Base-by-base conservation (phyloP, 306 rosid species). In the Cyclanthera cordifolia region DNA sequence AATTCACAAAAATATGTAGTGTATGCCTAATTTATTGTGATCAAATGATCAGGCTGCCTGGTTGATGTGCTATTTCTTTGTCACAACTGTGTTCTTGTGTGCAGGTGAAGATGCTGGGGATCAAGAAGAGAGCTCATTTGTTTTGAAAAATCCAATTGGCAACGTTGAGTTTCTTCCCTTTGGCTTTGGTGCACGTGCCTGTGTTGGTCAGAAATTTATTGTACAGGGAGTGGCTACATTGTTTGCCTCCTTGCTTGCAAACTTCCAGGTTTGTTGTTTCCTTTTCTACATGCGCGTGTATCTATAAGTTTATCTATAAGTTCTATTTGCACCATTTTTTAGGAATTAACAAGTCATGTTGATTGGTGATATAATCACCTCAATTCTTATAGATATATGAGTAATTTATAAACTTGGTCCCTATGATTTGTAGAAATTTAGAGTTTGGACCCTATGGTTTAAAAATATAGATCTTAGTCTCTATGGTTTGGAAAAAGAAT, bases 141-240 rank as follows among this genome's bases (percentile, higher is more conserved):
- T 73, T 52, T 78, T 90, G 19, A 88, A 84, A 16, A 81, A 90
- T 81, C 93, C 88, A 70, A 74, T 71, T 56, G 78, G 81, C 72
- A 90, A 83, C 69, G 80, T 79, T 49, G 84, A 84, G 25, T 90
- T 88, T 78, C 89, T 90, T 76, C 84, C 93, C 68, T 90, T 90
- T 75, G 95, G 97, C 72, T 88, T 82, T 23, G 93, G 95, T 43
- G 43, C 80, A 9, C 89, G 95, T 55, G 81, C 93, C 20, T 88
- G 95, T 16, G 76, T 88, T 48, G 95, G 95, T 53, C 90, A 88
- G 84, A 90, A 79, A 75, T 80, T 80, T 77, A 84, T 85, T 27
- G 69, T 86, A 56, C 84, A 86, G 74, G 82, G 76, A 65, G 86
- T 88, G 24, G 87, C 89, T 4, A 45, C 85, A 65, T 69, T 86